Conservation (phyloP, 2,329 filamentous ascomycete species). For the Penicillium sp. region DNA sequence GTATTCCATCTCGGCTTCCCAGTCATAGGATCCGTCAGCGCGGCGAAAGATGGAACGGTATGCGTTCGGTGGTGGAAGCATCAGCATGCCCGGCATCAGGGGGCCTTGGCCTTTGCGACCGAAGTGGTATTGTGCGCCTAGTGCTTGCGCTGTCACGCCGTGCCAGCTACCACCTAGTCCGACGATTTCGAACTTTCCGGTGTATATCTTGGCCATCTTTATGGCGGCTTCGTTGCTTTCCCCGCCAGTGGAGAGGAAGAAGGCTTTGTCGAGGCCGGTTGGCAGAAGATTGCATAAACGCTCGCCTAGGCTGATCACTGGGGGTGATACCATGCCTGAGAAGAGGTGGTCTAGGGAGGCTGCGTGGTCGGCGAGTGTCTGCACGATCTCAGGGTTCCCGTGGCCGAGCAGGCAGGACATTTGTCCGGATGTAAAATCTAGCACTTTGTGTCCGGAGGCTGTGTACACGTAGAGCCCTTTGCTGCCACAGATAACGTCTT, state of each 20-base stretch:
- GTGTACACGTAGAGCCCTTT: conserved; percentile 7
- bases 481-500: conserved; percentile 10
- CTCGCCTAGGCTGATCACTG: conserved; percentile 54
- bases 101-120: conserved; percentile 20
- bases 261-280: conserved; percentile 50
- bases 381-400: conserved; percentile 57
- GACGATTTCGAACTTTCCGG: conserved; percentile 63
- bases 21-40: conserved; percentile 60
- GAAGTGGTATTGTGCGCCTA: conserved; percentile 44
- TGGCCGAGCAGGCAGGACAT: conserved; percentile 60
- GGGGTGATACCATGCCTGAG: conserved; percentile 58
- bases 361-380: conserved; percentile 50
- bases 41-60: conserved; percentile 62
- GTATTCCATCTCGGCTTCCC: conserved; percentile 61
- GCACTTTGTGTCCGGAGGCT: conserved; percentile 33
- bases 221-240: conserved; percentile 63
- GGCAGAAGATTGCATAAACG: conserved; percentile 48
- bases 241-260: conserved; percentile 58
- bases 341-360: conserved; percentile 57
- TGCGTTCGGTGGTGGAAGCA: conserved; percentile 58
- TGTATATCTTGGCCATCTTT: conserved; percentile 61
- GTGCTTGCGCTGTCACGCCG: conserved; percentile 56
- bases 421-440: conserved; percentile 61
- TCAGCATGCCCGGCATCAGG: conserved; percentile 55
- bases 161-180: conserved; percentile 60